A percentile compares a stretch with the other conserved stretches of the same genome.
Evolutionary conservation across 1,284 basidiomycete genomes (phyloP).

Genomic region (Papiliotrema flavescens): DNA sequence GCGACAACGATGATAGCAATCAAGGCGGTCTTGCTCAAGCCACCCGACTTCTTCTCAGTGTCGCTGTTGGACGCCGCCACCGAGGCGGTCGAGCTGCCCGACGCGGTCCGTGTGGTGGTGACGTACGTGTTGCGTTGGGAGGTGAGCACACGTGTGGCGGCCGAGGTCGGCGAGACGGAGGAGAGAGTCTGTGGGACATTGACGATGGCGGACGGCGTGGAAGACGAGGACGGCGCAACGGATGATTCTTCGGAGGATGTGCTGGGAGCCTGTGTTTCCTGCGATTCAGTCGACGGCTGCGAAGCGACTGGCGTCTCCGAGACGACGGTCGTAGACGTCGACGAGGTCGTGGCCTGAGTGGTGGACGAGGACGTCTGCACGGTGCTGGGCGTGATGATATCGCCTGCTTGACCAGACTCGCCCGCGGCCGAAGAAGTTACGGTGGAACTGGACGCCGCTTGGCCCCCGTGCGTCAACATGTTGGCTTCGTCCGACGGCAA

Average conservation of each 20-base stretch:
- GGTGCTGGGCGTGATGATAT: background rate
- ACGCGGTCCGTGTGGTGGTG: conserved; percentile 4
- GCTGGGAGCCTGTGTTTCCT: background rate
- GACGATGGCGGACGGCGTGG: background rate
- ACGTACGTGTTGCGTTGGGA: background rate
- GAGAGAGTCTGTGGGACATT: background rate
- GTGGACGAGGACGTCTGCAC: background rate
- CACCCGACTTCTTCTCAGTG: conserved; percentile 4
- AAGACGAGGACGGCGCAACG: background rate
- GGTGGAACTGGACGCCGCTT: background rate
- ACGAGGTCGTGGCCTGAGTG: background rate
- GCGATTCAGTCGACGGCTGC: background rate
- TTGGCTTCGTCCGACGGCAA: background rate
- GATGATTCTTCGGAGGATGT: background rate
- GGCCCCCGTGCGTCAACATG: background rate
- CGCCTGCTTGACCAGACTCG: background rate
- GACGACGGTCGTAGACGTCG: background rate
- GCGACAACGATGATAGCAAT: conserved; percentile 70
- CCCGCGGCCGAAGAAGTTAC: background rate
- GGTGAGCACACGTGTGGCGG: background rate
- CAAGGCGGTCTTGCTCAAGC: conserved; percentile 57
- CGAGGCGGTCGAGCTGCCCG: background rate
- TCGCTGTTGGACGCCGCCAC: background rate
- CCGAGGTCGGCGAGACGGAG: background rate
- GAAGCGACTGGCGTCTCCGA: background rate